phyloP scores from a whole-genome alignment of 1,139 yeast species.

The Suhomyces terraborum region DNA sequence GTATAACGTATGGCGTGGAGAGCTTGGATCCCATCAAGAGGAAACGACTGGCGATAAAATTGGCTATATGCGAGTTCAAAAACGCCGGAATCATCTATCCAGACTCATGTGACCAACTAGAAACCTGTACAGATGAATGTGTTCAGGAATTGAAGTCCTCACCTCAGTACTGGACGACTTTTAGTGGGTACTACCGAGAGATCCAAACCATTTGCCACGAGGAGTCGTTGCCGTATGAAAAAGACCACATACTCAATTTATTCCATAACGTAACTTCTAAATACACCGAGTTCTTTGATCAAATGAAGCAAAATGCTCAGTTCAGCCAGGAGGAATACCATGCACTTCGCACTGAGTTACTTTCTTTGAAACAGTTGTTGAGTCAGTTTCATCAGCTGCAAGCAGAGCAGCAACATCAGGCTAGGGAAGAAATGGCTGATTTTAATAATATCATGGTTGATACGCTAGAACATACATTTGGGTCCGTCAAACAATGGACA shows the following conservation, averaged over 20 bases:
- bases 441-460: constrained; percentile 15
- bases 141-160: constrained; percentile 41
- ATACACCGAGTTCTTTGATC: constrained; percentile 25
- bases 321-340: constrained; percentile 15
- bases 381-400: constrained; percentile 9
- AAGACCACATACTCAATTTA: constrained; percentile 48
- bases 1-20: constrained; percentile 35
- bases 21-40: constrained; percentile 30
- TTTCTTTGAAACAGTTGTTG: constrained; percentile 13
- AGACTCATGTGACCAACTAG: constrained; percentile 26
- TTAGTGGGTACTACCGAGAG: constrained; percentile 57
- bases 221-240: constrained; percentile 53
- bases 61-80: constrained; percentile 58
- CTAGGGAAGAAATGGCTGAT: constrained; percentile 15
- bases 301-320: constrained; percentile 20
- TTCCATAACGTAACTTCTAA: constrained; percentile 49
- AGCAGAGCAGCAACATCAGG: constrained; percentile 1
- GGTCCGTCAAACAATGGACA: neutral
- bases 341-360: constrained; percentile 7
- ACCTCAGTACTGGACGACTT: constrained; percentile 63
- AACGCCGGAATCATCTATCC: constrained; percentile 45
- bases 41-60: constrained; percentile 46
- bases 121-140: constrained; percentile 31
- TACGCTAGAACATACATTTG: constrained; percentile 12
- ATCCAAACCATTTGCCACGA: constrained; percentile 52